A percentile compares a stretch with the other conserved stretches of the same genome.
These are phyloP conservation scores for Fraxinus nigra DNA, from an alignment of 305 asterid species.

Conservation along the genomic window DNA sequence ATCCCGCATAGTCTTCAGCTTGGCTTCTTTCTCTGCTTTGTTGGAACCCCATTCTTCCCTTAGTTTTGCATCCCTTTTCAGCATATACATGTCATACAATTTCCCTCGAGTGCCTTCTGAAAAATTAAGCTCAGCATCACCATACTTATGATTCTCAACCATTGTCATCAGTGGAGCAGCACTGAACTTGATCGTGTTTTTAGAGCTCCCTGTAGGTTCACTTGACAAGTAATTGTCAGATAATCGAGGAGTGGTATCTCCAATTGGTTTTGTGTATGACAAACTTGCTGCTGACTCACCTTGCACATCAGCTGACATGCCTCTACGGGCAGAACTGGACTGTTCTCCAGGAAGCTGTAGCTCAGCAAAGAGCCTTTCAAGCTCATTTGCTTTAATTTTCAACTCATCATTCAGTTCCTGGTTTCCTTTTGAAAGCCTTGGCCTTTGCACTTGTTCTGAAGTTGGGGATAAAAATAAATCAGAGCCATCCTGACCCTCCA, in stretches of 20 bases:
- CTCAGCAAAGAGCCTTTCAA: slow-evolving; percentile 83
- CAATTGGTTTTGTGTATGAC: slow-evolving; percentile 33
- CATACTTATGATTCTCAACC: slow-evolving; percentile 41
- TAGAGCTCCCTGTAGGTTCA: slow-evolving; percentile 46
- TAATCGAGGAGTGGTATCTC: slow-evolving; percentile 40
- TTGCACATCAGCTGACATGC: slow-evolving; percentile 45
- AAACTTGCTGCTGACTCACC: slow-evolving; percentile 36
- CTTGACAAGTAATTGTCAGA: slow-evolving; percentile 31
- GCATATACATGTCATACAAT: slow-evolving; percentile 65
- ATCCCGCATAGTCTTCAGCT: slow-evolving; percentile 77
- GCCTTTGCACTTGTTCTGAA: slow-evolving; percentile 55
- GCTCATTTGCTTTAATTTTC: slow-evolving; percentile 80
- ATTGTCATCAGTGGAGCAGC: slow-evolving; percentile 30
- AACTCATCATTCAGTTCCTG: slow-evolving; percentile 83
- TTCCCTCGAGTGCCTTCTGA: slow-evolving; percentile 75
- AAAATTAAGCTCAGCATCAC: slow-evolving; percentile 54
- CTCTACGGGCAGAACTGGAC: slow-evolving; percentile 47
- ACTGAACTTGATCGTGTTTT: slow-evolving; percentile 34
- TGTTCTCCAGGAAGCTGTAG: slow-evolving; percentile 67
- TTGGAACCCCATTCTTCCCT: slow-evolving; percentile 88
- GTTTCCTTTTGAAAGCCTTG: slow-evolving; percentile 68
- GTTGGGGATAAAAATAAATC: slow-evolving; percentile 52
- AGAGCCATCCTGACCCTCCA: slow-evolving; percentile 46
- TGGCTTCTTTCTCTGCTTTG: slow-evolving; percentile 81
- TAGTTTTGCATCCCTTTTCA: slow-evolving; percentile 85